Evolutionary conservation across 2,329 filamentous ascomycete species (phyloP), one percentile per base, ranked within the genome.

Genomic region (Colletotrichum melonis): DNA sequence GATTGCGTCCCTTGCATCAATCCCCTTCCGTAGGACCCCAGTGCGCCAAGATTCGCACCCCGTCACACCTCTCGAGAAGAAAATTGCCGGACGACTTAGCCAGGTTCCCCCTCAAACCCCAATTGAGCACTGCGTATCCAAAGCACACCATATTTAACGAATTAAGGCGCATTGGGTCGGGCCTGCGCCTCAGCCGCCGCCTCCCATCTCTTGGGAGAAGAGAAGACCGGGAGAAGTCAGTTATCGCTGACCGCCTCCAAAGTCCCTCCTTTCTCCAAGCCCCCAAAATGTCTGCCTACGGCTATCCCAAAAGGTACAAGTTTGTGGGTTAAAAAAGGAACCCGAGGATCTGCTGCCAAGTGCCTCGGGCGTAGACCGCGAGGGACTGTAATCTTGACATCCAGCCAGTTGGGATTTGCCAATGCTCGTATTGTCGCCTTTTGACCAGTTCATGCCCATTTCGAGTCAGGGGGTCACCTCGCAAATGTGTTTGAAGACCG

Each of bases 371-470:
- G 55, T 62, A 73, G 60, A 70, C 67, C 70, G 24, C 24, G 22
- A 49, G 42, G 70, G 19, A 73, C 70, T 73, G 67, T 60, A 73
- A 70, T 65, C 62, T 73, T 73, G 60, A 65, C 60, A 52, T 70
- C 60, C 67, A 73, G 67, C 30, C 32, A 57, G 32, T 65, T 38
- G 59, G 60, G 30, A 56, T 55, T 49, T 63, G 70, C 60, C 70
- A 73, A 60, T 70, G 67, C 70, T 73, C 67, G 67, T 73, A 70
- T 73, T 62, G 11, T 66, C 12, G 5, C 46, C 55, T 42, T 32
- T 26, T 30, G 4, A 22, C 42, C 42, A 49, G 7, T 49, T 49
- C 42, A n/a, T 49, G 19, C 42, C 38, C 58, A 57, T 14, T 1
- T 57, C 59, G 46, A 35, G 60, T 56, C 67, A 70, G 67, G 67